Percentiles rank a stretch among this genome's conserved stretches.
Conservation (phyloP, 345 rosid genomes). For the Citrus glauca region DNA sequence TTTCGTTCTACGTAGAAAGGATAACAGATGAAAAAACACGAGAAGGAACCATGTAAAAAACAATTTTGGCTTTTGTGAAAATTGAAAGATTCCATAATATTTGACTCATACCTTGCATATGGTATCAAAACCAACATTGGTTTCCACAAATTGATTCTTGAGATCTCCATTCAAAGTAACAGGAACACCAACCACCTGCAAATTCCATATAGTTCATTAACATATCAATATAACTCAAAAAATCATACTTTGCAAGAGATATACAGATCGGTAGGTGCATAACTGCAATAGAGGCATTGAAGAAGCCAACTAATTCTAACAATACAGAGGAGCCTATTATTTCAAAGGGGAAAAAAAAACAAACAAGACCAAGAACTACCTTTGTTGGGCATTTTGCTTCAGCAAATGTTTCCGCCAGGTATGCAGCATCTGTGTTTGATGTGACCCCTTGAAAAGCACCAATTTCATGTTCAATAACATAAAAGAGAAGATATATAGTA, state of each 20-base stretch:
- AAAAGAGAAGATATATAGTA: not conserved
- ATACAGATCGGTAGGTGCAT: not conserved
- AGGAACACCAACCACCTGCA: conserved; percentile 95
- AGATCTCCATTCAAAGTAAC: conserved; percentile 97
- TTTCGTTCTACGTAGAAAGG: not conserved
- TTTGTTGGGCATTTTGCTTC: conserved; percentile 83
- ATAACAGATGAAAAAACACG: not conserved
- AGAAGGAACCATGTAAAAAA: not conserved
- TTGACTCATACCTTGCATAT: conserved; percentile 73
- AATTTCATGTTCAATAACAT: conserved; percentile 9
- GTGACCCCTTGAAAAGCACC: conserved; percentile 64
- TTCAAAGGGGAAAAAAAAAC: not conserved
- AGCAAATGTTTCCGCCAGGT: conserved; percentile 94
- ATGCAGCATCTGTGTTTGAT: conserved; percentile 98
- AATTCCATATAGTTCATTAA: not conserved
- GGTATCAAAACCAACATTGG: conserved; percentile 97
- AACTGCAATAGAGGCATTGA: conserved; percentile 8
- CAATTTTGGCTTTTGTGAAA: not conserved
- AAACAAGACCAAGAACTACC: conserved; percentile 34
- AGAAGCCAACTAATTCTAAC: not conserved
- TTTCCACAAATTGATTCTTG: conserved; percentile 93
- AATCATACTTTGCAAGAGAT: not conserved
- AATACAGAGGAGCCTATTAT: not conserved
- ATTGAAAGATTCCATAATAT: not conserved
- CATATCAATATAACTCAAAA: not conserved